These are phyloP conservation scores for Desmodesmus armatus DNA, from an alignment of 139 green algal species.

Conservation along the genomic window DNA sequence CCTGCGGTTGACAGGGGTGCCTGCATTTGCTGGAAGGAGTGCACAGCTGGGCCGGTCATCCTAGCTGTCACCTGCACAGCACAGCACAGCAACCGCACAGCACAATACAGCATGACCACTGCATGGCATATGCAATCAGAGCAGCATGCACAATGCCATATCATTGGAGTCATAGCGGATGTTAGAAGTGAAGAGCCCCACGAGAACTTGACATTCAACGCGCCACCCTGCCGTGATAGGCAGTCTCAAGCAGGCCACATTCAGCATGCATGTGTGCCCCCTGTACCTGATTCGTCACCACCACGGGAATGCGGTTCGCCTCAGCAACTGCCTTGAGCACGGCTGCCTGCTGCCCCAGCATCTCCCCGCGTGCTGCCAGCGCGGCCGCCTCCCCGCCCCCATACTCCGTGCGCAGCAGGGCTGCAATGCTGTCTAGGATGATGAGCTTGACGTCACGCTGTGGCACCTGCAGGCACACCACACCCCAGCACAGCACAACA, in stretches of 20 bases:
- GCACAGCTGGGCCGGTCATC: background rate
- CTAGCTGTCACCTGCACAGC: conserved; percentile 37
- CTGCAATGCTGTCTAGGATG: conserved; percentile 86
- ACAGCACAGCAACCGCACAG: too few relatives aligned
- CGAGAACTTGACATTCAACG: too few relatives aligned
- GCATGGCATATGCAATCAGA: too few relatives aligned
- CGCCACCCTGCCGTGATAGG: too few relatives aligned
- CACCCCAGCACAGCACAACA: too few relatives aligned
- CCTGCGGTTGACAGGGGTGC: conserved; percentile 5
- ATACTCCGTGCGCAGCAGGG: conserved; percentile 67
- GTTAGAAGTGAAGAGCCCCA: too few relatives aligned
- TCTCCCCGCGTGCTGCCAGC: conserved; percentile 62
- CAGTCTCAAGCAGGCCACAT: too few relatives aligned
- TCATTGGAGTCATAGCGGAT: too few relatives aligned
- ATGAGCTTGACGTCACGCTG: conserved; percentile 63
- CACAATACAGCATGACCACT: too few relatives aligned
- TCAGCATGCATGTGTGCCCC: too few relatives aligned
- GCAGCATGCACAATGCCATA: too few relatives aligned
- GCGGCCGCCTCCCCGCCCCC: conserved; percentile 11
- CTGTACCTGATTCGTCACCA: conserved; percentile 76
- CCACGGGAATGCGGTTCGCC: conserved; percentile 74
- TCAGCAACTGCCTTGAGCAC: conserved; percentile 85
- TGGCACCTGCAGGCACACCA: background rate
- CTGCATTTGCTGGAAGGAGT: conserved; percentile 23
- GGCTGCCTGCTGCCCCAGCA: conserved; percentile 74